Base-by-base conservation (phyloP, 768 basidiomycete species). In the Agaricus bisporus region DNA sequence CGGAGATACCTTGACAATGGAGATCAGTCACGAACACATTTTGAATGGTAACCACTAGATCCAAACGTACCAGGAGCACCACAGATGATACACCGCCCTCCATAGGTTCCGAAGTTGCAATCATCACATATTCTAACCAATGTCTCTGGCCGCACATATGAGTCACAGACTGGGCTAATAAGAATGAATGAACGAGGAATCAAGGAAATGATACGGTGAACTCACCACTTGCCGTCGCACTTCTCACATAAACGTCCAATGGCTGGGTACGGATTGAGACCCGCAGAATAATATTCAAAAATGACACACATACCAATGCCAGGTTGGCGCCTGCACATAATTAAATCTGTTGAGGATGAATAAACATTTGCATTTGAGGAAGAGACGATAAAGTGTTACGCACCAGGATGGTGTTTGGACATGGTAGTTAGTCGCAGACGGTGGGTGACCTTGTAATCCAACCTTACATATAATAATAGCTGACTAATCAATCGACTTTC, bases 231-330 rank as follows among this genome's bases (percentile, higher is more conserved):
- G 48, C 97, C 97, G 67, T 99, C 97, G 64, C 95, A 98, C 69
- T 98, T 98, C 73, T 99, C 97, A 70, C 97, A 99, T 48, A 98
- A 80, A 62, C 97, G 89, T 39, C 97, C 97, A 62, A 98, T 97
- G 44, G 97, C 97, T 97, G 60, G 15, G 39, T 48, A 64, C 17
- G 59, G 57, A 9, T 12, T 55, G 43, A 48, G 49, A 32, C 41
- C 25, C 49, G 18, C 41, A 8, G 20, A n/a, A 26, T 18, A 2
- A 45, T 32, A 26, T 14, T 39, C 15, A 8, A 47, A 5, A 28
- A 9, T 50, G 18, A 37, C 11, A 66, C 11, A 66, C 64, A 41
- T 61, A 91, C 95, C 95, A 53, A 98, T 98, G 59, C 97, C 97
- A 61, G 97, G 88, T 70, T 98, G 95, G 54, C 93, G 86, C 68